phyloP scores from a whole-genome alignment of 805 yeast genomes.

The Metschnikowia kofuensis region DNA sequence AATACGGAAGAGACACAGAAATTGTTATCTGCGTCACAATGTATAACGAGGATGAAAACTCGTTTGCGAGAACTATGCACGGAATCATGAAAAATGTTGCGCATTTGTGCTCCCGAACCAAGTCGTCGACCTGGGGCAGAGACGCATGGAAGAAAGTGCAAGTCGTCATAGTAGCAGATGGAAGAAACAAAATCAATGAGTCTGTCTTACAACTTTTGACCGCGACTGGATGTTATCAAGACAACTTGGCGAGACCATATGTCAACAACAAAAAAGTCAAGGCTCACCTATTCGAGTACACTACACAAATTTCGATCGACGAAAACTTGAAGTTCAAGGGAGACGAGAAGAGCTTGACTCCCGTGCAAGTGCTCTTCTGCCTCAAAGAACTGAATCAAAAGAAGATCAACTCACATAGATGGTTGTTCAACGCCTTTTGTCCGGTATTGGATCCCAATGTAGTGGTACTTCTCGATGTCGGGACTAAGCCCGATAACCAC shows the following conservation, averaged over 20 bases:
- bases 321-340: slow-evolving; percentile 87
- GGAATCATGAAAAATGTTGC: slow-evolving; percentile 92
- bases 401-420: slow-evolving; percentile 95
- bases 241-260: slow-evolving; percentile 91
- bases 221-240: slow-evolving; percentile 96
- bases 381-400: slow-evolving; percentile 89
- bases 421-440: slow-evolving; percentile 95
- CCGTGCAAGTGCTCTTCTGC: slow-evolving; percentile 92
- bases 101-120: slow-evolving; percentile 75
- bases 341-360: slow-evolving; percentile 84
- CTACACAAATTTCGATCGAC: slow-evolving; percentile 92
- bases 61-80: slow-evolving; percentile 91
- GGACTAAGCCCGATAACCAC: slow-evolving; percentile 87
- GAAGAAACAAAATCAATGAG: slow-evolving; percentile 82
- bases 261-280: slow-evolving; percentile 90
- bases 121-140: slow-evolving; percentile 89
- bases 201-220: slow-evolving; percentile 85
- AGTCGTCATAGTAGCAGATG: slow-evolving; percentile 89
- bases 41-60: slow-evolving; percentile 92
- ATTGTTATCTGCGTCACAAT: slow-evolving; percentile 89
- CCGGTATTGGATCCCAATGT: slow-evolving; percentile 91
- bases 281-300: slow-evolving; percentile 93
- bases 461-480: slow-evolving; percentile 89
- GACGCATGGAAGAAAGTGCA: slow-evolving; percentile 97
- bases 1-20: slow-evolving; percentile 87